Evolutionary conservation across 2,329 filamentous ascomycete genomes (phyloP), one percentile per base, ranked within the genome.

Genomic region (Bipolaris gigantea): DNA sequence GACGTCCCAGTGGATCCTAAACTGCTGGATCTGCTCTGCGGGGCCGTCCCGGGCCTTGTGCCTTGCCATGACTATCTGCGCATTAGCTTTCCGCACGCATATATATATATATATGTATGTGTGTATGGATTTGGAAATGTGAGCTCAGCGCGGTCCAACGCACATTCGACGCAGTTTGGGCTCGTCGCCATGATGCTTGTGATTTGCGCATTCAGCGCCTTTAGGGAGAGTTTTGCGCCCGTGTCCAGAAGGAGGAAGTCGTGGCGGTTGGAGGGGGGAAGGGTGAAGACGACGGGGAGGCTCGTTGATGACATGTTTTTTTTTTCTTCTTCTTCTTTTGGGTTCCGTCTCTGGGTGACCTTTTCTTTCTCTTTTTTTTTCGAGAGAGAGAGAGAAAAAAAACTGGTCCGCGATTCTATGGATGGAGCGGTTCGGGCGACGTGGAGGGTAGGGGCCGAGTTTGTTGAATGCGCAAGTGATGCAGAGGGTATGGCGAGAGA

Each of bases 121-220:
- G n/a, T n/a, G n/a, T n/a, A n/a, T n/a, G n/a, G n/a, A n/a, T n/a
- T n/a, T n/a, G n/a, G n/a, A n/a, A n/a, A n/a, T n/a, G n/a, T n/a
- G n/a, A n/a, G n/a, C n/a, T n/a, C n/a, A n/a, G n/a, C n/a, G n/a
- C n/a, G n/a, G n/a, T n/a, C n/a, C n/a, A n/a, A n/a, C n/a, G 25
- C 60, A 69, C 65, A 72, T 45, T 73, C 71, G 0, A 57, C 56
- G 48, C 70, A 73, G 50, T 73, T 73, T 2, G 70, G 68, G 4
- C 56, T 62, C 4, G 51, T 40, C 0, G 63, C 53, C 4, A 73
- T 65, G 0, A 59, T 64, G 2, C 53, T 30, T 0, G 66, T 68
- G 38, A 73, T 62, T 48, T 66, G 66, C 52, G 65, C 64, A 56
- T 73, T 73, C 1, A 73, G 63, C 7, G 63, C 46, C 45, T 73